A percentile compares a stretch with the other conserved stretches of the same genome.
Evolutionary conservation across 1,284 basidiomycete species (phyloP).

Genomic region (Rhodotorula sp.): DNA sequence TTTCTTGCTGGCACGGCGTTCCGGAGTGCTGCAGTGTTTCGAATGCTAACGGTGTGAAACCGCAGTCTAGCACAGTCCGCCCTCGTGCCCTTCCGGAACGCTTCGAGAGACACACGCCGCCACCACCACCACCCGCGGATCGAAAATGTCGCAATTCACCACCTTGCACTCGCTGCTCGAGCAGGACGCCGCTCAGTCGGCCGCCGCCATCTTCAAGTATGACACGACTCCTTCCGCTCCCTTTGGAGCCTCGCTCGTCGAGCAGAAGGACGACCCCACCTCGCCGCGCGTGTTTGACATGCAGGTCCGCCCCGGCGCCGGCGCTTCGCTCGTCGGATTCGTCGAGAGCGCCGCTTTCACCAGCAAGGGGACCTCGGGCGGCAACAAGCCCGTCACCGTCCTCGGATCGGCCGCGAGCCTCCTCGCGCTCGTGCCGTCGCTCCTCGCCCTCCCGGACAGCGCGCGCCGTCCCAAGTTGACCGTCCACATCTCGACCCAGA

Average conservation of each 20-base stretch:
- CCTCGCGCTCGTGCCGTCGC: slow-evolving; percentile 70
- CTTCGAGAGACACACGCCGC: too few species aligned
- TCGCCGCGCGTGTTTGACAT: slow-evolving; percentile 62
- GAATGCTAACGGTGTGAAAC: too few species aligned
- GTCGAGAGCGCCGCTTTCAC: slow-evolving; percentile 51
- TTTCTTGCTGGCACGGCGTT: too few species aligned
- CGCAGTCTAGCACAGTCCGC: too few species aligned
- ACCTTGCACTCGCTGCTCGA: slow-evolving; percentile 32
- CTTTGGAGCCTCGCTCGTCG: slow-evolving; percentile 61
- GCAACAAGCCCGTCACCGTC: slow-evolving; percentile 46
- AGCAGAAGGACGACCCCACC: background rate
- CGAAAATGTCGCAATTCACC: slow-evolving; percentile 1
- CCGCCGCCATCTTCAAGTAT: slow-evolving; percentile 65
- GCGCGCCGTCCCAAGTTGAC: slow-evolving; percentile 62
- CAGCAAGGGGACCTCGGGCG: slow-evolving; percentile 61
- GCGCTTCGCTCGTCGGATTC: slow-evolving; percentile 75
- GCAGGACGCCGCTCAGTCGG: slow-evolving; percentile 11
- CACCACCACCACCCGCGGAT: background rate
- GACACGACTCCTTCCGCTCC: slow-evolving; percentile 76
- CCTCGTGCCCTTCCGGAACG: too few species aligned
- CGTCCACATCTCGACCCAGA: slow-evolving; percentile 41
- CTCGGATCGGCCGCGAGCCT: slow-evolving; percentile 54
- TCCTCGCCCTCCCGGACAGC: slow-evolving; percentile 64
- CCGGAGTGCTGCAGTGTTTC: too few species aligned
- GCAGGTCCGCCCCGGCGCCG: slow-evolving; percentile 85